phyloP scores from a whole-genome alignment of 2,329 filamentous ascomycete genomes.

The Colletotrichum noveboracense region DNA sequence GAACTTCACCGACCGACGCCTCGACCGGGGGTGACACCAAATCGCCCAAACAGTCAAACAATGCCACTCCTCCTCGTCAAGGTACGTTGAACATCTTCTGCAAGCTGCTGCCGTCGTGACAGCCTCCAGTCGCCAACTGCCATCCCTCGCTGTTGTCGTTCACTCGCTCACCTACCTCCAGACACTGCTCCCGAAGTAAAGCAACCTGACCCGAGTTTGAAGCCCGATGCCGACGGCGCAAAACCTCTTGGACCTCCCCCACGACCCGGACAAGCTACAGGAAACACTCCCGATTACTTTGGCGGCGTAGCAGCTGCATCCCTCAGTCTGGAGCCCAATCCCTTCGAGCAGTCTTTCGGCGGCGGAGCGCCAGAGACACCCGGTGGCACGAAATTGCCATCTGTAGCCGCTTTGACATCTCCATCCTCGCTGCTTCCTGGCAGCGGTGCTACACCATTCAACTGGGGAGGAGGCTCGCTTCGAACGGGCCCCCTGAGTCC shows the following conservation, averaged over 20 bases:
- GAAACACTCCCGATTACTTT: slow-evolving; percentile 74
- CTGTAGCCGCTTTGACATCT: slow-evolving; percentile 89
- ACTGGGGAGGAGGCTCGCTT: slow-evolving; percentile 84
- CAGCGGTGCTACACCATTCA: slow-evolving; percentile 73
- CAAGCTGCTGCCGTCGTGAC: neutral
- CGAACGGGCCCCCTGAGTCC: slow-evolving; percentile 93
- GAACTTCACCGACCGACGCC: slow-evolving; percentile 46
- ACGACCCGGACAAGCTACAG: slow-evolving; percentile 59
- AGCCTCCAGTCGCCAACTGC: slow-evolving; percentile 11
- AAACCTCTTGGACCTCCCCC: slow-evolving; percentile 75
- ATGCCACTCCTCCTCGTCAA: slow-evolving; percentile 43
- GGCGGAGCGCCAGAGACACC: slow-evolving; percentile 76
- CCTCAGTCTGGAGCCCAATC: slow-evolving; percentile 86
- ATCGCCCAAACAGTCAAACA: slow-evolving; percentile 52
- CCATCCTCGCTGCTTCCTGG: slow-evolving; percentile 82
- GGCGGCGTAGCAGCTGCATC: slow-evolving; percentile 58
- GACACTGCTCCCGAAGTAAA: slow-evolving; percentile 52
- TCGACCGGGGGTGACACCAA: slow-evolving; percentile 48
- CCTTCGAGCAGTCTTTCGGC: slow-evolving; percentile 94
- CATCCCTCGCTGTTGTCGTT: slow-evolving; percentile 20
- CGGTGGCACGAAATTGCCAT: slow-evolving; percentile 81
- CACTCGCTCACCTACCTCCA: slow-evolving; percentile 32
- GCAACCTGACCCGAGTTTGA: slow-evolving; percentile 55
- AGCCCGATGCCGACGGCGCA: slow-evolving; percentile 61
- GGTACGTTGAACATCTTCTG: slow-evolving; percentile 38